These are phyloP conservation scores for Stylosanthes scabra DNA, from an alignment of 331 rosid genomes.

Conservation along the genomic window DNA sequence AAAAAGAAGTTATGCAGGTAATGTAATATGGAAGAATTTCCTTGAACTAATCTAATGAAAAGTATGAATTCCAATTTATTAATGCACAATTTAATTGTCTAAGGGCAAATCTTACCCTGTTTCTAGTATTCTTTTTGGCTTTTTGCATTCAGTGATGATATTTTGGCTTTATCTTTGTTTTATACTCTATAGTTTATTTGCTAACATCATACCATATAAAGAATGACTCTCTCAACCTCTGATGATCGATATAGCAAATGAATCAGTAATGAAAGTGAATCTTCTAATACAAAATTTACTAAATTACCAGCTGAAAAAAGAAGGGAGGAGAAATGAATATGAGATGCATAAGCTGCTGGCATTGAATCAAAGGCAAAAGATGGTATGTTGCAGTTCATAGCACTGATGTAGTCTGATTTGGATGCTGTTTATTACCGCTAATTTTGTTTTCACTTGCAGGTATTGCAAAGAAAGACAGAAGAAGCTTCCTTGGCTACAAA, in stretches of 20 bases:
- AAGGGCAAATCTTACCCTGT: neutral
- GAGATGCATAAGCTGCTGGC: constrained; percentile 97
- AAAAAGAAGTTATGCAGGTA: constrained; percentile 99
- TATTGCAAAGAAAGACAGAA: constrained; percentile 96
- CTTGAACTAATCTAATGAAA: neutral
- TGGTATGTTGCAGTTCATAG: constrained; percentile 59
- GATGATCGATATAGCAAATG: neutral
- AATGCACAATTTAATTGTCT: neutral
- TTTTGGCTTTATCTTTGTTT: too few species aligned
- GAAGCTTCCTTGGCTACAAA: constrained; percentile 94
- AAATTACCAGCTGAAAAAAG: constrained; percentile 88
- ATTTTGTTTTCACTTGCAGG: constrained; percentile 50
- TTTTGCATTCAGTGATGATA: constrained; percentile 4
- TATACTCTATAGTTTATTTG: too few species aligned
- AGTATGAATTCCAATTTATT: neutral
- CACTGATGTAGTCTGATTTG: constrained; percentile 7
- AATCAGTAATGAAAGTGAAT: constrained; percentile 13
- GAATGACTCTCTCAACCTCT: neutral
- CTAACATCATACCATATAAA: neutral
- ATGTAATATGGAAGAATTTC: constrained; percentile 1
- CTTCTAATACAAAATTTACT: constrained; percentile 28
- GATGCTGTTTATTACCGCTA: constrained; percentile 24
- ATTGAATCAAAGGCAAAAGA: constrained; percentile 95
- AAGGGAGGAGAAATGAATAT: constrained; percentile 95
- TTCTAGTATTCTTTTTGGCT: neutral